Evolutionary conservation across 495 filamentous ascomycete genomes (phyloP), one percentile per base, ranked within the genome.

Genomic region (Poronia punctata): DNA sequence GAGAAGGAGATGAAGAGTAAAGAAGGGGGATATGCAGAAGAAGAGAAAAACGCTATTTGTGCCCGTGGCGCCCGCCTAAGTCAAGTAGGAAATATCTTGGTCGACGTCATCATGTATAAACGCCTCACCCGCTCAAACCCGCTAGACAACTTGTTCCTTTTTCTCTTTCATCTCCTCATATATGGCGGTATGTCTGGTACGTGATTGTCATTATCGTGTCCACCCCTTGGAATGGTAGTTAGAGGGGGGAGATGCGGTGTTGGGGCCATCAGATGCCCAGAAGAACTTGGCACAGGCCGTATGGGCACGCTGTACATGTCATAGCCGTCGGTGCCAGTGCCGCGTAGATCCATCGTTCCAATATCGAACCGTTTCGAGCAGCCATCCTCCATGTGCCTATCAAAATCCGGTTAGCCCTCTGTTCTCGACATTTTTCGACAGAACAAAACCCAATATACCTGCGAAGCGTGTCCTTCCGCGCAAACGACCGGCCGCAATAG

Each of bases 381-480:
- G 24, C 84, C 83, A 54, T 88, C 84, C 60, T 88, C 84, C 62
- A 83, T 79, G 52, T 88, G 84, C 58, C 84, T 86, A 42, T 38
- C 15, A 30, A 14, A 26, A 25, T n/a, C 36, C 32, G 39, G 45
- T 64, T 47, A 61, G 48, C 18, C 24, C 19, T 2, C 21, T 27
- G 16, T 34, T 12, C n/a, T 6, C 6, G 1, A 26, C 7, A 25
- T 19, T 25, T 33, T 3, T 22, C 2, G 14, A 9, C 20, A 1
- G 15, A 23, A n/a, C 20, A 20, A 35, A 31, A 23, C n/a, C n/a
- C n/a, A 27, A 51, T 72, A 60, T 57, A 85, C 86, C 85, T 82
- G 62, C 82, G 66, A 25, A 94, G 68, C 6, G 86, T 93, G 57
- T 94, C 87, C 56, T 86, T 86, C 30, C 87, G 71, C 25, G 84